Evolutionary conservation across 1,139 yeast genomes (phyloP).

Genomic region (Debaryomycetaceae sp.): DNA sequence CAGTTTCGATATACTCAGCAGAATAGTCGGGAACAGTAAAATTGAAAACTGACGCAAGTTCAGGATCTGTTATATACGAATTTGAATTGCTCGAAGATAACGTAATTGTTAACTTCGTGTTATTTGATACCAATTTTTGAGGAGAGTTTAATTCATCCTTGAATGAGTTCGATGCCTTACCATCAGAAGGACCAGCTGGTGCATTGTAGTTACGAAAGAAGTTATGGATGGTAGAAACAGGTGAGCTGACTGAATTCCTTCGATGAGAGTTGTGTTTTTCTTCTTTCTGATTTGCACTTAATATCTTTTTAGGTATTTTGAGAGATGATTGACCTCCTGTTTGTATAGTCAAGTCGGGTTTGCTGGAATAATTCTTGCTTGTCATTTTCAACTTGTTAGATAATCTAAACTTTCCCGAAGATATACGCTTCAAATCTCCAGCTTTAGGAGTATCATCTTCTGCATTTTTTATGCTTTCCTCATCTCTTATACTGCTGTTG

Average conservation of each 20-base stretch:
- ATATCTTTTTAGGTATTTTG: slow-evolving; percentile 27
- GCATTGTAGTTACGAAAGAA: slow-evolving; percentile 30
- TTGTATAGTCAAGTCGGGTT: slow-evolving; percentile 29
- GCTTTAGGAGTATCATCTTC: slow-evolving; percentile 5
- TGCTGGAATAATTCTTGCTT: slow-evolving; percentile 11
- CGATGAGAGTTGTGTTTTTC: slow-evolving; percentile 18
- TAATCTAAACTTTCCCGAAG: slow-evolving; percentile 6
- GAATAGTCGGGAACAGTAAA: slow-evolving; percentile 38
- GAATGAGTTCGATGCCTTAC: slow-evolving; percentile 4
- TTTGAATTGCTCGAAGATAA: slow-evolving; percentile 43
- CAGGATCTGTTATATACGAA: slow-evolving; percentile 33
- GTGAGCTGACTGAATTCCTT: slow-evolving; percentile 30
- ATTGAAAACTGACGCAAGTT: slow-evolving; percentile 33
- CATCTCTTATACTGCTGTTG: slow-evolving; percentile 9
- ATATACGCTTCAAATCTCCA: neutral
- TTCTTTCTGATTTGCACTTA: slow-evolving; percentile 13
- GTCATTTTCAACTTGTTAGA: slow-evolving; percentile 13
- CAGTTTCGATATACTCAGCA: slow-evolving; percentile 19
- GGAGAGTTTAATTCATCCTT: slow-evolving; percentile 13
- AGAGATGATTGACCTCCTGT: slow-evolving; percentile 27
- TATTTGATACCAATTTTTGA: slow-evolving; percentile 12
- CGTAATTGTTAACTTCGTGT: slow-evolving; percentile 24
- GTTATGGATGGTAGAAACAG: slow-evolving; percentile 34
- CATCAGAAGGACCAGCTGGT: slow-evolving; percentile 14
- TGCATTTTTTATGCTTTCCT: slow-evolving; percentile 7